phyloP scores from a whole-genome alignment of 73 alveolate genomes.

The Tetrahymena thermophila region DNA sequence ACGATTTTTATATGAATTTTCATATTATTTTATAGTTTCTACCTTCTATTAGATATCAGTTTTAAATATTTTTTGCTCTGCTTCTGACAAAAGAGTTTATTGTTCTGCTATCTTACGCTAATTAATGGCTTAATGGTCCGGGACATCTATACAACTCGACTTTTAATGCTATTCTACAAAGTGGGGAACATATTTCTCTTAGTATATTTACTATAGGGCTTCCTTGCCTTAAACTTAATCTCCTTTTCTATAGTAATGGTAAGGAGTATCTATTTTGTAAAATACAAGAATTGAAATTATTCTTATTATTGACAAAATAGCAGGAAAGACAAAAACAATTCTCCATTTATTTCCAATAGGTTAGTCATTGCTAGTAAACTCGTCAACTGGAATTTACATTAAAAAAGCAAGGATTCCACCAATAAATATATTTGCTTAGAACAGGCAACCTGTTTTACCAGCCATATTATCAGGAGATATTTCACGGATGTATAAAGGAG shows the following conservation, averaged over 20 bases:
- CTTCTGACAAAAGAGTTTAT: not conserved
- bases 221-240: not conserved
- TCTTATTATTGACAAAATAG: not conserved
- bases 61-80: not conserved
- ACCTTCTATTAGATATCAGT: not conserved
- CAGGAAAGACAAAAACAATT: not conserved
- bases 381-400: not conserved
- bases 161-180: not conserved
- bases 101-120: not conserved
- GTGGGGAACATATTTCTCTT: not conserved
- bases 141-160: not conserved
- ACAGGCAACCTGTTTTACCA: not conserved
- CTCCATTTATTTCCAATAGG: not conserved
- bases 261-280: not conserved
- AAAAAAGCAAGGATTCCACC: not conserved
- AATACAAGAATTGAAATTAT: not conserved
- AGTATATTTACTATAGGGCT: not conserved
- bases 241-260: not conserved
- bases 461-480: not conserved
- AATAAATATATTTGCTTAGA: not conserved
- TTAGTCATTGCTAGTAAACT: not conserved
- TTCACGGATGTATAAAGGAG: not conserved
- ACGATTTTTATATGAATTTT: not conserved
- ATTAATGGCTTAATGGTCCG: not conserved
- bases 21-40: not conserved